phyloP scores from a whole-genome alignment of 257 asterid species.

The Solanum rostratum region DNA sequence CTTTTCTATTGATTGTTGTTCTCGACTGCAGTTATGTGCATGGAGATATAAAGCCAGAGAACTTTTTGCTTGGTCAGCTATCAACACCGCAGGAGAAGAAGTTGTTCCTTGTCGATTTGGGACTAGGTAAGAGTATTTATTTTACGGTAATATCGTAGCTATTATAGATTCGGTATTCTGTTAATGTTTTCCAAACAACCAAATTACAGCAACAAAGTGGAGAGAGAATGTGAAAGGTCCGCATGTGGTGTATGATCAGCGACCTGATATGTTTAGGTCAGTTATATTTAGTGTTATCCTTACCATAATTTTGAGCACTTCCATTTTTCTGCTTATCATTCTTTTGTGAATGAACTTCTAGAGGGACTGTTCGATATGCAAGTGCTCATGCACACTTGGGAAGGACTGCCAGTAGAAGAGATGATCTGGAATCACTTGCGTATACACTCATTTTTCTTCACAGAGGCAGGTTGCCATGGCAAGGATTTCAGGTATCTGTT shows the following conservation, averaged over 20 bases:
- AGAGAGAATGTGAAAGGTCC: conserved; percentile 23
- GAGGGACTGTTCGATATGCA: conserved; percentile 49
- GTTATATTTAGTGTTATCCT: not conserved
- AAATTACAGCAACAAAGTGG: conserved; percentile 36
- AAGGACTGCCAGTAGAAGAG: conserved; percentile 45
- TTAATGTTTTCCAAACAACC: not conserved
- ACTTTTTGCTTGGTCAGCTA: conserved; percentile 38
- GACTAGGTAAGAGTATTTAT: conserved; percentile 22
- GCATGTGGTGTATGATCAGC: conserved; percentile 36
- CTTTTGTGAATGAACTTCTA: not conserved
- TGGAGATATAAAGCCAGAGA: conserved; percentile 46
- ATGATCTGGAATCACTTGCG: conserved; percentile 42
- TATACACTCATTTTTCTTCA: conserved; percentile 39
- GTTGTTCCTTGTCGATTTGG: conserved; percentile 44
- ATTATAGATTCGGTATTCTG: not conserved
- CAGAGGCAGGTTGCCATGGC: conserved; percentile 43
- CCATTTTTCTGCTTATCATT: not conserved
- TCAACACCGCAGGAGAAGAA: conserved; percentile 32
- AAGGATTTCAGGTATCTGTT: conserved; percentile 32
- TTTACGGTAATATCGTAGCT: not conserved
- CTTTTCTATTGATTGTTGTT: not conserved
- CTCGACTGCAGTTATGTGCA: conserved; percentile 24
- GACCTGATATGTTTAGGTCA: conserved; percentile 39
- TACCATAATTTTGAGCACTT: not conserved
- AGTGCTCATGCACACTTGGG: conserved; percentile 45